phyloP scores from a whole-genome alignment of 495 filamentous ascomycete genomes.

The Aspergillus wentii region DNA sequence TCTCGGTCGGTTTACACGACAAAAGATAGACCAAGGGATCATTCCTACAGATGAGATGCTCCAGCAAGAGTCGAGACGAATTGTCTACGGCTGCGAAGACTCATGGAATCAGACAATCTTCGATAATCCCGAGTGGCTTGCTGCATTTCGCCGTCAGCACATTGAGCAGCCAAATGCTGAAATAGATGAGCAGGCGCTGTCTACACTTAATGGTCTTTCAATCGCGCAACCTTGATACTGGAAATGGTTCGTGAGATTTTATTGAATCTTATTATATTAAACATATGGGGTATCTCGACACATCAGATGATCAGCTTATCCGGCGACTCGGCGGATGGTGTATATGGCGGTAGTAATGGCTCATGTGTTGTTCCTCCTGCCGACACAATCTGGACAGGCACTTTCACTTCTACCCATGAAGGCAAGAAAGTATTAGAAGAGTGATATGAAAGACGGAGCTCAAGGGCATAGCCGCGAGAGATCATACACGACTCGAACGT shows the following conservation, averaged over 20 bases:
- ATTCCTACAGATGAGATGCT: conserved; percentile 51
- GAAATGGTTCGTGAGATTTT: no score
- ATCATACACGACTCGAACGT: conserved; percentile 87
- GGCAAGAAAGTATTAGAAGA: conserved; percentile 48
- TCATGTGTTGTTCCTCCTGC: no score
- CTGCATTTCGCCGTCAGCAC: conserved; percentile 10
- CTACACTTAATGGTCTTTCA: no score
- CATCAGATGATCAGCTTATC: no score
- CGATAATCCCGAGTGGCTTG: conserved; percentile 52
- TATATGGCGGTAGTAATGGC: no score
- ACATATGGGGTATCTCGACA: no score
- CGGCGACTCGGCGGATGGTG: no score
- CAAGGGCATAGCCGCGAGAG: conserved; percentile 72
- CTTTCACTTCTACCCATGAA: conserved; percentile 55
- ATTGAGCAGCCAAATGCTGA: background rate
- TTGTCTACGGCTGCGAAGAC: conserved; percentile 56
- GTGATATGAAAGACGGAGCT: conserved; percentile 59
- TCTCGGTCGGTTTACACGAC: conserved; percentile 44
- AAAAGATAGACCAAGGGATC: conserved; percentile 37
- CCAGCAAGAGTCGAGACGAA: conserved; percentile 49
- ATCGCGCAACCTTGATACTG: no score
- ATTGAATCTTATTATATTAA: no score
- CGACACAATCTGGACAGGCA: conserved; percentile 87
- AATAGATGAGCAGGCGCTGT: no score
- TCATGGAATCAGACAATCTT: conserved; percentile 60